Evolutionary conservation across 352 stramenopile species (phyloP).

Genomic region (Phytopythium cucurbitacearum): DNA sequence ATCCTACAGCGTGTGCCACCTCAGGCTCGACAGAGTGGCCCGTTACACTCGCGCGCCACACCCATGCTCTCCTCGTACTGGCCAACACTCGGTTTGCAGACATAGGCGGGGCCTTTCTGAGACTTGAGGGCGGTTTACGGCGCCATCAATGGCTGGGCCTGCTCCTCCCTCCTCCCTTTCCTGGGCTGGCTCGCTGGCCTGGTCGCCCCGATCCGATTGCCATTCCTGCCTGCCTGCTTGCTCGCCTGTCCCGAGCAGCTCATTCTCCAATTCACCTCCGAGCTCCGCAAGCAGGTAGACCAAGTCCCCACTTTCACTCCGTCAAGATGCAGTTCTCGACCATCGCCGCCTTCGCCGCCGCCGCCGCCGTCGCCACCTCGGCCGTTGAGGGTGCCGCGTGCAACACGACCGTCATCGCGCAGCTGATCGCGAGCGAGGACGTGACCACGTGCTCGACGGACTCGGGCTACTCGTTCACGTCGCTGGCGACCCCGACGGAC

Average conservation of each 20-base stretch:
- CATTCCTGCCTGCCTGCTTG: not conserved
- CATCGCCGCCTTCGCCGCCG: constrained; percentile 4
- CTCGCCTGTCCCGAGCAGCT: not conserved
- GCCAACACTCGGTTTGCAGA: not conserved
- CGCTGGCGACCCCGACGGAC: constrained; percentile 16
- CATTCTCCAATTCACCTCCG: constrained; percentile 6
- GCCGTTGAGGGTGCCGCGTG: constrained; percentile 13
- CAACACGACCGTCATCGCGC: constrained; percentile 17
- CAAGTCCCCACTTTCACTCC: not conserved
- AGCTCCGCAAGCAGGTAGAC: constrained; percentile 5
- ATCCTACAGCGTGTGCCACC: not conserved
- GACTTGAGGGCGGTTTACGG: too few species aligned
- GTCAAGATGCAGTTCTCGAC: constrained; percentile 6
- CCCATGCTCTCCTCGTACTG: constrained; percentile 2
- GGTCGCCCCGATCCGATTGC: too few species aligned
- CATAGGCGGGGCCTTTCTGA: too few species aligned
- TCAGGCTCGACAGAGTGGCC: constrained; percentile 2
- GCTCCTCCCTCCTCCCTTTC: too few species aligned
- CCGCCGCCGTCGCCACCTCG: not conserved
- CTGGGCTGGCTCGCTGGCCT: too few species aligned
- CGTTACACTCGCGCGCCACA: constrained; percentile 5
- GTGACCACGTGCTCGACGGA: constrained; percentile 23
- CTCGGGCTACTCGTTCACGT: constrained; percentile 28
- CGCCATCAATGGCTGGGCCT: too few species aligned
- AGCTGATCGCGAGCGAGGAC: constrained; percentile 17